Evolutionary conservation across 1,284 basidiomycete species (phyloP).

Genomic region (Cryptococcus amylolentus): DNA sequence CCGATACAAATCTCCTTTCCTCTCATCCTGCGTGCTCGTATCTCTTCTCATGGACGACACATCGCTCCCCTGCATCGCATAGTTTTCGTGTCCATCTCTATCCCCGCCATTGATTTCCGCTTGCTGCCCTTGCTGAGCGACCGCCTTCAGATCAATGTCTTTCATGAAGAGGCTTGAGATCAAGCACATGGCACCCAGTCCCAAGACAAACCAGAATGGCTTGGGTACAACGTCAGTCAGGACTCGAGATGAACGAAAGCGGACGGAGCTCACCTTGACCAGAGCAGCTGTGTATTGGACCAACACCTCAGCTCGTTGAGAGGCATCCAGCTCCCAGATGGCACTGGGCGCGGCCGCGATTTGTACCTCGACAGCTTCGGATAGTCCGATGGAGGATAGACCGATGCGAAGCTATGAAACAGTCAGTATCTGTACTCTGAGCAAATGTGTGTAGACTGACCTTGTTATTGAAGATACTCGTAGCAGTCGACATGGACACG

Average conservation of each 20-base stretch:
- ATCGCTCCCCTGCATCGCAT: constrained; percentile 8
- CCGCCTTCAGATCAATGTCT: constrained; percentile 17
- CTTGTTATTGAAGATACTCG: constrained; percentile 32
- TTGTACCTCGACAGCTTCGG: background rate
- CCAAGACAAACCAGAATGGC: background rate
- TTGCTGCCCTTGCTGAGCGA: constrained; percentile 5
- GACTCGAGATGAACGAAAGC: constrained; percentile 13
- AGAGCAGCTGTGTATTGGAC: constrained; percentile 18
- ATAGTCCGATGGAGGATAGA: constrained; percentile 4
- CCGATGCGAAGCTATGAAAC: constrained; percentile 7
- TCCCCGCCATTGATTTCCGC: constrained; percentile 7
- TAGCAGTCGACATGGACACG: constrained; percentile 25
- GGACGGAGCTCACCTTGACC: constrained; percentile 19
- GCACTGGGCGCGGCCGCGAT: constrained; percentile 13
- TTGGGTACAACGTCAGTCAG: background rate
- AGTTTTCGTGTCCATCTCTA: background rate
- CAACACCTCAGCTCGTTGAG: constrained; percentile 5
- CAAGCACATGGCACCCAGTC: constrained; percentile 1
- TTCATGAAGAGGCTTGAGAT: constrained; percentile 11
- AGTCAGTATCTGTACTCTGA: background rate
- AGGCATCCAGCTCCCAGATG: constrained; percentile 13
- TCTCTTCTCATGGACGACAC: background rate
- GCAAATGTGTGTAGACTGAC: constrained; percentile 6
- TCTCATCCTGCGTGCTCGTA: background rate
- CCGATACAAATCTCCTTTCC: background rate